These are phyloP conservation scores for Alternaria ventricosa DNA, from an alignment of 2,329 filamentous ascomycete species.

Conservation along the genomic window DNA sequence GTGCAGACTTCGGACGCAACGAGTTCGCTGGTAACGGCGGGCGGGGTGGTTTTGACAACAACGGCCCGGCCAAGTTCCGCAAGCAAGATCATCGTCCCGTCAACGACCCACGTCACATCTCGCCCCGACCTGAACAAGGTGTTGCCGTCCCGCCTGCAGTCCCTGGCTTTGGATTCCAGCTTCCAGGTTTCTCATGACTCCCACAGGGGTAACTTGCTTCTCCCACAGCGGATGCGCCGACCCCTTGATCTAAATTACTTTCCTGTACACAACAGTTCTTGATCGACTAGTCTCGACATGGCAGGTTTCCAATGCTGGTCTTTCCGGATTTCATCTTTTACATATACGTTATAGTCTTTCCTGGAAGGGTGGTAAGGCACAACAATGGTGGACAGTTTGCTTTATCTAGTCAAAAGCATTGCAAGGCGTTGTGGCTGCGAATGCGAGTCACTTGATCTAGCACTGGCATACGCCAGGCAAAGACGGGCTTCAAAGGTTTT, in stretches of 20 bases:
- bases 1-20: constrained; percentile 7
- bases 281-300: not conserved
- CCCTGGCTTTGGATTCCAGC: constrained; percentile 62
- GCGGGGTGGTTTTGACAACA: constrained; percentile 20
- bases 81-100: constrained; percentile 33
- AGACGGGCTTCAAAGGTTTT: not conserved
- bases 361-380: not conserved
- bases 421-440: constrained; percentile 26
- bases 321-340: not conserved
- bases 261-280: not conserved
- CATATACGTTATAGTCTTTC: not conserved
- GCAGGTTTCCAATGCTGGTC: not conserved
- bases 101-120: constrained; percentile 43
- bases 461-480: not conserved
- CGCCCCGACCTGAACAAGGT: constrained; percentile 46
- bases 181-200: constrained; percentile 37
- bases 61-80: constrained; percentile 32
- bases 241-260: not conserved
- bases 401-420: constrained; percentile 19
- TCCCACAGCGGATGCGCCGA: not conserved
- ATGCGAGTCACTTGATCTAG: not conserved
- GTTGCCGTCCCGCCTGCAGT: constrained; percentile 62
- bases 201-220: not conserved
- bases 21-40: constrained; percentile 9
- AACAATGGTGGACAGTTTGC: not conserved